These are phyloP conservation scores for Parmelia sp. DNA, from an alignment of 495 filamentous ascomycete species.

Conservation along the genomic window DNA sequence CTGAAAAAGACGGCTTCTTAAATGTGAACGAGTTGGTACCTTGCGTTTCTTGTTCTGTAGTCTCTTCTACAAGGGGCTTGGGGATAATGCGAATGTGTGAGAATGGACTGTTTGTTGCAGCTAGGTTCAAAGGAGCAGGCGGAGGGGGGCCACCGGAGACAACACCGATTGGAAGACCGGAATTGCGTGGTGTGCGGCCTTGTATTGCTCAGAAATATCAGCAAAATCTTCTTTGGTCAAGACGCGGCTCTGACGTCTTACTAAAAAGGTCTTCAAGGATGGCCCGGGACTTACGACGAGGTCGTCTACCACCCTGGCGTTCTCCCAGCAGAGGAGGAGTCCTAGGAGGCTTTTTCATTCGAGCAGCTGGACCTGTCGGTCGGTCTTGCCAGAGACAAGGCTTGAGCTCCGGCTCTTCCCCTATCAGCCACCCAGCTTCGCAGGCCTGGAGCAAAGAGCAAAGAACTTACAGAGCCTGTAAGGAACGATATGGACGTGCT, in stretches of 20 bases:
- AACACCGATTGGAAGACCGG: background rate
- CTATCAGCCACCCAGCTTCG: background rate
- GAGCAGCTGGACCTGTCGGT: background rate
- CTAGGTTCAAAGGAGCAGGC: background rate
- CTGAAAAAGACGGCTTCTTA: background rate
- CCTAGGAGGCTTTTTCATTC: background rate
- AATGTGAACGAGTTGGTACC: background rate
- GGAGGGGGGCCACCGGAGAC: background rate
- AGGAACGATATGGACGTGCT: background rate
- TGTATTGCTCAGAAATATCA: background rate
- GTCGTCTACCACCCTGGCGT: background rate
- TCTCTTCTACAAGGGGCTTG: background rate
- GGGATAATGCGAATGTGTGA: constrained; percentile 1
- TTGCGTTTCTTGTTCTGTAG: background rate
- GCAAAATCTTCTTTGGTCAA: background rate
- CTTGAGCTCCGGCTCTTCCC: background rate
- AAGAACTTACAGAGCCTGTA: background rate
- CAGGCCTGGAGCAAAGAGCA: background rate
- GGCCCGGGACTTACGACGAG: constrained; percentile 2
- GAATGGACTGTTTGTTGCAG: background rate
- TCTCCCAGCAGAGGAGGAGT: background rate
- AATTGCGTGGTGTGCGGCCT: background rate
- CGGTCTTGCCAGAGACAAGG: background rate
- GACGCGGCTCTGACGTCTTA: background rate
- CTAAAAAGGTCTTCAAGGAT: background rate